Evolutionary conservation across 2,329 filamentous ascomycete species (phyloP).

Genomic region (Arthroderma sp.): DNA sequence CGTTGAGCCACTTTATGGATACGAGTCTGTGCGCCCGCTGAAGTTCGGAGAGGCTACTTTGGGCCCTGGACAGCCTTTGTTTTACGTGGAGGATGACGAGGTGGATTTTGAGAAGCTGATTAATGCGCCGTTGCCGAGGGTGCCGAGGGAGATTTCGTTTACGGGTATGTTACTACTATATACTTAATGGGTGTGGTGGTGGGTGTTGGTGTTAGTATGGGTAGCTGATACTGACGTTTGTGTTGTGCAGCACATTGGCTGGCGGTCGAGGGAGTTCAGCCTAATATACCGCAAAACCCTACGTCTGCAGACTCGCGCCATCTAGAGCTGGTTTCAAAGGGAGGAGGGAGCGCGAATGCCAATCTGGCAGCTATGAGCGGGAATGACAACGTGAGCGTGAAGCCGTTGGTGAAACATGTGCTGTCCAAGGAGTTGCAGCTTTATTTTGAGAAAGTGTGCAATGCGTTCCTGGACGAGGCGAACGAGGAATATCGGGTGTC

Average conservation of each 20-base stretch:
- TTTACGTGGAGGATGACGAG: constrained; percentile 97
- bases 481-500: constrained; percentile 78
- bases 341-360: constrained; percentile 64
- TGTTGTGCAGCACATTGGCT: constrained; percentile 70
- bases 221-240: constrained; percentile 7
- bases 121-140: constrained; percentile 87
- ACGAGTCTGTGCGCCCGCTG: constrained; percentile 79
- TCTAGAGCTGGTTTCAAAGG: constrained; percentile 79
- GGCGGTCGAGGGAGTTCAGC: constrained; percentile 92
- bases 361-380: constrained; percentile 72
- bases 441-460: constrained; percentile 92
- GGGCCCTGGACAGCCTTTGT: constrained; percentile 84
- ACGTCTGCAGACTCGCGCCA: constrained; percentile 70
- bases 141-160: constrained; percentile 82
- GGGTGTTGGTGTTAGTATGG: not conserved
- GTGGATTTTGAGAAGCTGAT: constrained; percentile 98
- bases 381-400: constrained; percentile 69
- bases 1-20: constrained; percentile 90
- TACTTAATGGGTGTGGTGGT: not conserved
- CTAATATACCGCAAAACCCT: constrained; percentile 91
- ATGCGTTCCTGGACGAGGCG: constrained; percentile 68
- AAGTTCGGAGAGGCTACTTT: constrained; percentile 88
- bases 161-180: constrained; percentile 49
- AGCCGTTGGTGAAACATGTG: constrained; percentile 88
- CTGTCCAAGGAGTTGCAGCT: constrained; percentile 91